Percentiles rank a stretch among this genome's conserved stretches.
Evolutionary conservation across 768 basidiomycete genomes (phyloP).

Genomic region (Lactarius deliciosus): DNA sequence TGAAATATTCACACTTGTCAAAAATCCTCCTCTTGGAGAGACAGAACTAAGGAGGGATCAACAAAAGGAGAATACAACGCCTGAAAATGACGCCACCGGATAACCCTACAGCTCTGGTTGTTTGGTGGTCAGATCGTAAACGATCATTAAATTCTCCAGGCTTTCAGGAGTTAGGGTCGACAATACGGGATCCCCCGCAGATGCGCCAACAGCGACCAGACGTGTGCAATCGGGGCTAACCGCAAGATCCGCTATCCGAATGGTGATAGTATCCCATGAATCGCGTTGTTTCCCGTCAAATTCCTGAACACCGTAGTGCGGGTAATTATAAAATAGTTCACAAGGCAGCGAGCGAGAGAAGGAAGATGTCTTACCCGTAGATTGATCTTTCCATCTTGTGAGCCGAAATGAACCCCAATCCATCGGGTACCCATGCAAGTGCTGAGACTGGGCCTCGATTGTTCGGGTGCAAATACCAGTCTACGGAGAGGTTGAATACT

Average conservation of each 20-base stretch:
- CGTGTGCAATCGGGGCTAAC: constrained; percentile 81
- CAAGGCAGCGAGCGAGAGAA: constrained; percentile 9
- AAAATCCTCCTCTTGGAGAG: constrained; percentile 58
- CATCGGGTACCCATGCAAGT: constrained; percentile 85
- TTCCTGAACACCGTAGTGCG: constrained; percentile 49
- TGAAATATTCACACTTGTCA: constrained; percentile 87
- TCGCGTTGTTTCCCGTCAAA: constrained; percentile 69
- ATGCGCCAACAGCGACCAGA: constrained; percentile 78
- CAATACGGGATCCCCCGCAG: constrained; percentile 38
- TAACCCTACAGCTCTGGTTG: constrained; percentile 64
- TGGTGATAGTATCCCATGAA: constrained; percentile 64
- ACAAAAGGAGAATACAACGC: constrained; percentile 17
- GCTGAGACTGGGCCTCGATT: constrained; percentile 81
- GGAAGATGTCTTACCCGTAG: constrained; percentile 63
- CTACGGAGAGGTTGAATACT: constrained; percentile 39
- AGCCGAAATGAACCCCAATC: constrained; percentile 85
- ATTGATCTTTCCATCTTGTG: constrained; percentile 79
- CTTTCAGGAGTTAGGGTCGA: constrained; percentile 34
- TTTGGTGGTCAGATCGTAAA: constrained; percentile 73
- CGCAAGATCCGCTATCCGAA: constrained; percentile 85
- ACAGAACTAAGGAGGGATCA: constrained; percentile 49
- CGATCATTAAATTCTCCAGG: constrained; percentile 62
- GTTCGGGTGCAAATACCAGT: constrained; percentile 67
- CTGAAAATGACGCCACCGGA: constrained; percentile 10
- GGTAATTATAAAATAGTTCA: constrained; percentile 13